Percentiles rank a stretch among this genome's conserved stretches.
These are phyloP conservation scores for Loxodes magnus DNA, from an alignment of 73 alveolate species.

Conservation along the genomic window DNA sequence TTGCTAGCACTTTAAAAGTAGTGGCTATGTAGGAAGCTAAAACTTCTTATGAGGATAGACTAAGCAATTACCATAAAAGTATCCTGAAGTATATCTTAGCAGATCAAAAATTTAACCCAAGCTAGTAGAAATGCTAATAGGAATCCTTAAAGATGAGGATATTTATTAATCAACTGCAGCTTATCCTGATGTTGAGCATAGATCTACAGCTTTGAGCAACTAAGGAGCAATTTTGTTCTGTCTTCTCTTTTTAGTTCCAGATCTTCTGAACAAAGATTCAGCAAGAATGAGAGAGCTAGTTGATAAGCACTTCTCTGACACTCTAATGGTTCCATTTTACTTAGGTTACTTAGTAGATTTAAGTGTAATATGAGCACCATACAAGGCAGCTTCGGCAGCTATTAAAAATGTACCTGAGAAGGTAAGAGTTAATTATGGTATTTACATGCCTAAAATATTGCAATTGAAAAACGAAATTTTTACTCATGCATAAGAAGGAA, in stretches of 20 bases:
- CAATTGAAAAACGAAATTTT: slow-evolving; percentile 7
- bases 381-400: too few relatives aligned
- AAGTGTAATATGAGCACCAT: slow-evolving; percentile 82
- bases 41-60: too few relatives aligned
- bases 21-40: slow-evolving; percentile 71
- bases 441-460: slow-evolving; percentile 28
- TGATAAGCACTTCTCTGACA: slow-evolving; percentile 92
- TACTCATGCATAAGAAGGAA: slow-evolving; percentile 72
- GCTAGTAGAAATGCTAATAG: slow-evolving; percentile 59
- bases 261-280: too few relatives aligned
- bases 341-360: slow-evolving; percentile 89
- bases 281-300: slow-evolving; percentile 89
- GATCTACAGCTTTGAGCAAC: slow-evolving; percentile 77
- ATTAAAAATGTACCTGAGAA: too few relatives aligned
- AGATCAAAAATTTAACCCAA: slow-evolving; percentile 59
- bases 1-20: slow-evolving; percentile 58
- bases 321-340: slow-evolving; percentile 84
- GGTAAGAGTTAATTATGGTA: too few relatives aligned
- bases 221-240: slow-evolving; percentile 83
- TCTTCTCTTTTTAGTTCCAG: slow-evolving; percentile 71
- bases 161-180: slow-evolving; percentile 80
- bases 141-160: slow-evolving; percentile 79
- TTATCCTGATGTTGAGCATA: slow-evolving; percentile 90
- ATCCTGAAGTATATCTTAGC: slow-evolving; percentile 79
- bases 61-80: slow-evolving; percentile 57